These are phyloP conservation scores for Hypoxylon sp. DNA, from an alignment of 2,329 filamentous ascomycete genomes.

Conservation along the genomic window DNA sequence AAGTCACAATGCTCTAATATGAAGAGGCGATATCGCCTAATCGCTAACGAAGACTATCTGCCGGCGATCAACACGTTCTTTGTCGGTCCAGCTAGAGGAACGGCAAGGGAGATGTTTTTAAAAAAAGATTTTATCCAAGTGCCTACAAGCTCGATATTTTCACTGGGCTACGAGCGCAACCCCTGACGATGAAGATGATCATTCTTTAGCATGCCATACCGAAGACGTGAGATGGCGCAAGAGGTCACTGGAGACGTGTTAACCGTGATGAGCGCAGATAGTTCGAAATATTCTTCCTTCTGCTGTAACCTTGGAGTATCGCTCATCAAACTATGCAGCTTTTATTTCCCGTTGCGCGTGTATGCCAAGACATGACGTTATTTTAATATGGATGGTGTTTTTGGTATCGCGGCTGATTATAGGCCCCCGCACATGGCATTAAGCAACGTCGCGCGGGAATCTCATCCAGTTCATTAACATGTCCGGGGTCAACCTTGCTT, in stretches of 20 bases:
- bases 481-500: constrained; percentile 32
- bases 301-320: constrained; percentile 23
- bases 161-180: neutral
- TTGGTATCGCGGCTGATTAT: constrained; percentile 41
- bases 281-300: constrained; percentile 17
- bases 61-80: neutral
- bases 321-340: constrained; percentile 28
- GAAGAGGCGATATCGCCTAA: neutral
- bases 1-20: neutral
- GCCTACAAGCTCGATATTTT: neutral
- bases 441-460: constrained; percentile 40
- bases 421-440: constrained; percentile 46
- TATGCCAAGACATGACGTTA: constrained; percentile 54
- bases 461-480: constrained; percentile 29
- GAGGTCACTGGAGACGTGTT: constrained; percentile 20
- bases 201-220: constrained; percentile 23
- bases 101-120: neutral
- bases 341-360: constrained; percentile 29
- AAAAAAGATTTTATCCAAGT: neutral
- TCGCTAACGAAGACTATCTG: neutral
- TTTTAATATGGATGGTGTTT: constrained; percentile 52
- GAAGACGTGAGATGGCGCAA: constrained; percentile 35
- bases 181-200: constrained; percentile 8
- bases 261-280: constrained; percentile 21
- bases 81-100: neutral